Evolutionary conservation across 768 basidiomycete species (phyloP).

Genomic region (Cyathus striatus): DNA sequence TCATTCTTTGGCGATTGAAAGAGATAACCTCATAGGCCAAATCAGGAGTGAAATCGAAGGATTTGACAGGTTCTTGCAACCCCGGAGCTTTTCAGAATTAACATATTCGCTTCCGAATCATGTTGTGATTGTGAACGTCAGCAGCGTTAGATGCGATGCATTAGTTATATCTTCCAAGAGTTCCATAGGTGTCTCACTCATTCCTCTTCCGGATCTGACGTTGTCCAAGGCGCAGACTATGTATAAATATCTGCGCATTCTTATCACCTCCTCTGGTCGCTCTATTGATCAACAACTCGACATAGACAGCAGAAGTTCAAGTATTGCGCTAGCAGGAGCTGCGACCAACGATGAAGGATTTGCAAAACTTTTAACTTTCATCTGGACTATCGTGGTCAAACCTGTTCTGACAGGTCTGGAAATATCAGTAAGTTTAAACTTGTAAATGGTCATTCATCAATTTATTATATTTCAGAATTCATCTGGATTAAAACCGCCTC

Average conservation of each 20-base stretch:
- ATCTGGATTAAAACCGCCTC: background rate
- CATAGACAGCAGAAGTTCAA: too few species aligned
- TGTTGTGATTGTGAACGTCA: slow-evolving; percentile 13
- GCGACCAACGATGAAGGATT: too few species aligned
- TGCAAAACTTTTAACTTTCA: too few species aligned
- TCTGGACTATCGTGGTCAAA: slow-evolving; percentile 14
- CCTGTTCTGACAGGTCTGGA: slow-evolving; percentile 14
- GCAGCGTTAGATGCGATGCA: slow-evolving; percentile 13
- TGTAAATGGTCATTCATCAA: slow-evolving; percentile 1
- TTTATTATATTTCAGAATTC: background rate
- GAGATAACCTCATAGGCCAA: slow-evolving; percentile 6
- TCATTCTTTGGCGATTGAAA: background rate
- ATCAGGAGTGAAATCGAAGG: slow-evolving; percentile 7
- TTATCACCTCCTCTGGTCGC: too few species aligned
- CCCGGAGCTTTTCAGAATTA: slow-evolving; percentile 6
- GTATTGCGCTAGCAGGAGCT: too few species aligned
- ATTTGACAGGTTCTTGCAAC: slow-evolving; percentile 11
- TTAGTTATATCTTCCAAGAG: slow-evolving; percentile 13
- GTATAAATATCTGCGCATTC: too few species aligned
- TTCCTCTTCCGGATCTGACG: too few species aligned
- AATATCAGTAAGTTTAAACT: background rate
- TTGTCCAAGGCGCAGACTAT: too few species aligned
- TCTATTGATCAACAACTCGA: too few species aligned
- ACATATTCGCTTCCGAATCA: slow-evolving; percentile 7
- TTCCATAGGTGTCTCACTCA: too few species aligned